Conservation (phyloP, 352 stramenopile genomes). For the Phytophthora pisi region DNA sequence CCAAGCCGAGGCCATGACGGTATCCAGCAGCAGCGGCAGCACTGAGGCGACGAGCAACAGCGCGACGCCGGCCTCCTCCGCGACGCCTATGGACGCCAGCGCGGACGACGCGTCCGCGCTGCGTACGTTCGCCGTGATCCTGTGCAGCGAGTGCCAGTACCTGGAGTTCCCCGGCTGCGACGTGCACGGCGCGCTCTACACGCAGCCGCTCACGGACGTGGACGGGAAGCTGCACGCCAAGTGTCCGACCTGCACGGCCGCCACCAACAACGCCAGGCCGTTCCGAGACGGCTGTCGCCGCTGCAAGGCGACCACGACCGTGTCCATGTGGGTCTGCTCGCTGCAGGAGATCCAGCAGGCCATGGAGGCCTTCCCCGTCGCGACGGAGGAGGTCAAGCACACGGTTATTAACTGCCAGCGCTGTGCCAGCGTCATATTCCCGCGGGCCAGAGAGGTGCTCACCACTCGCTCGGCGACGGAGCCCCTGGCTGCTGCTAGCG, state of each 20-base stretch:
- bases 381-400: constrained; percentile 76
- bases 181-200: constrained; percentile 85
- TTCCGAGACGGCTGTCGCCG: constrained; percentile 86
- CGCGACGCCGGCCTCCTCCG: not conserved
- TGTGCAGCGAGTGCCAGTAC: constrained; percentile 85
- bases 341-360: constrained; percentile 69
- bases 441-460: constrained; percentile 66
- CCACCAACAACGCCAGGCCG: constrained; percentile 82
- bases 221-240: constrained; percentile 64
- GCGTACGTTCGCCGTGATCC: constrained; percentile 79
- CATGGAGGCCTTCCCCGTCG: constrained; percentile 64
- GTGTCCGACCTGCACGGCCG: constrained; percentile 79
- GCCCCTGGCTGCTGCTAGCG: constrained; percentile 54
- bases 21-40: constrained; percentile 45
- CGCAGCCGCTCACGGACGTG: constrained; percentile 50
- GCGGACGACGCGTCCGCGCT: constrained; percentile 30
- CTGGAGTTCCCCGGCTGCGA: constrained; percentile 90
- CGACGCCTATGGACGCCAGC: not conserved
- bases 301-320: constrained; percentile 72
- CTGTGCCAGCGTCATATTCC: constrained; percentile 80
- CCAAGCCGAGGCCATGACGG: constrained; percentile 35
- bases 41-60: constrained; percentile 10
- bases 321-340: constrained; percentile 79
- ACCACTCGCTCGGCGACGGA: constrained; percentile 63
- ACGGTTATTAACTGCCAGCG: constrained; percentile 74